phyloP scores from a whole-genome alignment of 768 basidiomycete genomes.

The Mycena belliarum region DNA sequence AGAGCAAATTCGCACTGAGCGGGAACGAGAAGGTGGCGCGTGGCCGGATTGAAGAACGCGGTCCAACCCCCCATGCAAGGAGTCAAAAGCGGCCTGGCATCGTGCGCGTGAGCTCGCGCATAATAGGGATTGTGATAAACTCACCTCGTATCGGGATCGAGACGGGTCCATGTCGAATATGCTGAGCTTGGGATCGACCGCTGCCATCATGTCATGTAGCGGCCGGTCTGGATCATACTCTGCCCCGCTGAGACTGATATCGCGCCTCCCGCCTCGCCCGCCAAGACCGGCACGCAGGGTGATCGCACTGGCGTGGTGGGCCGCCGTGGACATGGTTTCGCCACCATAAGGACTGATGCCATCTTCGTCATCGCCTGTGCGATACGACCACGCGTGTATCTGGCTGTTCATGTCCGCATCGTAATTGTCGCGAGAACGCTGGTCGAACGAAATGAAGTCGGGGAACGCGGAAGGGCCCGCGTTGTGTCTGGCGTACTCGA shows the following conservation, averaged over 20 bases:
- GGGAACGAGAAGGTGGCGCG: slow-evolving; percentile 33
- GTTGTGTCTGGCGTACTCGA: slow-evolving; percentile 76
- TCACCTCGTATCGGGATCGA: slow-evolving; percentile 50
- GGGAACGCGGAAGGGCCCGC: slow-evolving; percentile 57
- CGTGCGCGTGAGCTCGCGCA: not conserved
- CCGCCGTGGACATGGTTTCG: slow-evolving; percentile 78
- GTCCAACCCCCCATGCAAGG: slow-evolving; percentile 64
- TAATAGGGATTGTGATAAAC: slow-evolving; percentile 22
- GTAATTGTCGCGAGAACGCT: slow-evolving; percentile 54
- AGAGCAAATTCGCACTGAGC: slow-evolving; percentile 46
- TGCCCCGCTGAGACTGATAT: slow-evolving; percentile 66
- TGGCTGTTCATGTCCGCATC: slow-evolving; percentile 54
- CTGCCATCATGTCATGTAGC: slow-evolving; percentile 68
- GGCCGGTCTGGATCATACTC: slow-evolving; percentile 88
- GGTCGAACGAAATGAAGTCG: slow-evolving; percentile 64
- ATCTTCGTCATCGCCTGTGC: slow-evolving; percentile 61
- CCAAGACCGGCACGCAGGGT: slow-evolving; percentile 85
- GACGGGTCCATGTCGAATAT: slow-evolving; percentile 56
- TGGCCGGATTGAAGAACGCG: slow-evolving; percentile 59
- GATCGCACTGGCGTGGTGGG: slow-evolving; percentile 87
- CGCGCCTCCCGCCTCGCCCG: slow-evolving; percentile 49
- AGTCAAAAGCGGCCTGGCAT: slow-evolving; percentile 26
- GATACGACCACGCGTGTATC: slow-evolving; percentile 59
- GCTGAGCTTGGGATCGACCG: slow-evolving; percentile 56
- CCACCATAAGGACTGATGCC: slow-evolving; percentile 67